Conservation (phyloP, 2,329 filamentous ascomycete genomes). For the Phaeosphaeria sp. region DNA sequence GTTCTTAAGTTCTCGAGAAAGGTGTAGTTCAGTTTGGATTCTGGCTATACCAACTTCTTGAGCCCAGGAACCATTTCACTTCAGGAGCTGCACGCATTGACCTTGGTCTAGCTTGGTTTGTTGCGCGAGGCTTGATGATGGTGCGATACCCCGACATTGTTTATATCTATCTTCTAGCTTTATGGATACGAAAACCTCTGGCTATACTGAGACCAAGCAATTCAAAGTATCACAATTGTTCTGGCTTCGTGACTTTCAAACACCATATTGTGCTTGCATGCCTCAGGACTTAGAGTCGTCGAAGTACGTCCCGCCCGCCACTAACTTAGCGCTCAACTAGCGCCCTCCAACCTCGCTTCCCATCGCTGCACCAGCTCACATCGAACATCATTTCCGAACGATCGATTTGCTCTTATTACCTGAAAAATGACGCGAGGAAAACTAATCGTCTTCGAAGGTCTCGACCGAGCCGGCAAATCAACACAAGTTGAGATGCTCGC, state of each 20-base stretch:
- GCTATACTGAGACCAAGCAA: too few species aligned
- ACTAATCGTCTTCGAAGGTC: conserved; percentile 84
- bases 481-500: conserved; percentile 80
- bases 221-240: too few species aligned
- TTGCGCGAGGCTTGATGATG: background rate
- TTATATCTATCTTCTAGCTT: background rate
- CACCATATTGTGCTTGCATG: background rate
- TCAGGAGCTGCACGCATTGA: too few species aligned
- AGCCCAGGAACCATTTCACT: too few species aligned
- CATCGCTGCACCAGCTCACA: background rate
- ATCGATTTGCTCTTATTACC: background rate
- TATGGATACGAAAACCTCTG: too few species aligned
- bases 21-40: background rate
- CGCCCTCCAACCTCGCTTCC: background rate
- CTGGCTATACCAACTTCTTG: background rate
- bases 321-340: background rate
- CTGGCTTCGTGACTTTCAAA: background rate
- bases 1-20: conserved; percentile 30
- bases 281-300: background rate
- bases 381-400: background rate
- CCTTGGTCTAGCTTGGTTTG: too few species aligned
- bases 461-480: conserved; percentile 91
- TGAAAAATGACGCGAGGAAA: conserved; percentile 66
- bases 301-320: background rate
- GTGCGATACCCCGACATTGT: background rate